A percentile compares a stretch with the other conserved stretches of the same genome.
Conservation (phyloP, 2,329 filamentous ascomycete genomes). For the Hyphodiscus sp. region DNA sequence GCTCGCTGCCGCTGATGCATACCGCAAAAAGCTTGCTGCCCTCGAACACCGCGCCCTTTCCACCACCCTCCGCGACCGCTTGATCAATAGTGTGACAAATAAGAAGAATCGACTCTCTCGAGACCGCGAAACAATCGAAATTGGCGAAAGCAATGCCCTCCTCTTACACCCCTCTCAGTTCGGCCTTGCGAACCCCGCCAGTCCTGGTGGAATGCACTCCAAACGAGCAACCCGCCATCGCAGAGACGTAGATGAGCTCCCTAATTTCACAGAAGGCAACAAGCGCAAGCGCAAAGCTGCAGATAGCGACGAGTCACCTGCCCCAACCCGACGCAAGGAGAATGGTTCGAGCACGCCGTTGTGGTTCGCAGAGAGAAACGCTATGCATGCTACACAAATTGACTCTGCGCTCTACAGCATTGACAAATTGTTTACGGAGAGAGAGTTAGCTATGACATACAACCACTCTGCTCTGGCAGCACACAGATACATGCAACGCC, state of each 20-base stretch:
- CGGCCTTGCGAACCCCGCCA: conserved; percentile 57
- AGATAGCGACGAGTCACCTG: conserved; percentile 59
- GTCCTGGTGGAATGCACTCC: conserved; percentile 54
- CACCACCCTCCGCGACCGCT: conserved; percentile 56
- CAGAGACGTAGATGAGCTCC: conserved; percentile 51
- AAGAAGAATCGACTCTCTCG: conserved; percentile 59
- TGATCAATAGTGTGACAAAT: conserved; percentile 57
- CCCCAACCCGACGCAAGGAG: conserved; percentile 47
- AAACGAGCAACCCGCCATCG: conserved; percentile 58
- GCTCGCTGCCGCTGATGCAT: conserved; percentile 52
- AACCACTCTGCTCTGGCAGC: conserved; percentile 56
- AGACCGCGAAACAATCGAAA: conserved; percentile 63
- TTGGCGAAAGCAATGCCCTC: conserved; percentile 58
- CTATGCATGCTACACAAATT: conserved; percentile 43
- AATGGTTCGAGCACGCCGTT: conserved; percentile 52
- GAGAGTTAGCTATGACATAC: conserved; percentile 60
- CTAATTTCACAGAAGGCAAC: conserved; percentile 48
- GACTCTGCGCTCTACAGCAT: conserved; percentile 55
- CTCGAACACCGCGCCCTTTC: conserved; percentile 55
- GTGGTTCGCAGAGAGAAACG: conserved; percentile 55
- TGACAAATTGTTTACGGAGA: conserved; percentile 65
- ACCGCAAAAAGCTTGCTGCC: conserved; percentile 56
- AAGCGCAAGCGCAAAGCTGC: conserved; percentile 56
- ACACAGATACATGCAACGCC: conserved; percentile 54
- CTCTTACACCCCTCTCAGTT: conserved; percentile 64